These are phyloP conservation scores for Paraleonurus japonicus DNA, from an alignment of 257 asterid species.

Conservation along the genomic window DNA sequence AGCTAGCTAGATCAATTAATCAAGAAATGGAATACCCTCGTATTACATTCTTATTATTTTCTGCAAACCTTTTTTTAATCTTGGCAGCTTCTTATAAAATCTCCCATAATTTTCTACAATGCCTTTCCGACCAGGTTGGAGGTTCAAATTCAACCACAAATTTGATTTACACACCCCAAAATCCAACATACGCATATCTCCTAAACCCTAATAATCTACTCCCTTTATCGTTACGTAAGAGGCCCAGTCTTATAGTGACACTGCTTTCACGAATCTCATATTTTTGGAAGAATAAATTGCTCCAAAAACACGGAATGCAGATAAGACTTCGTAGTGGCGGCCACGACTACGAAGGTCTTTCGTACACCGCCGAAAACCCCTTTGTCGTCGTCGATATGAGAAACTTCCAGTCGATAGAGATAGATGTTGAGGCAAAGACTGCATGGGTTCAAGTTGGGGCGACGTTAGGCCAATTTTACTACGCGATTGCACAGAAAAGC, in stretches of 20 bases:
- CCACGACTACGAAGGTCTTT: constrained; percentile 11
- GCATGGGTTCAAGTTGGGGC: constrained; percentile 15
- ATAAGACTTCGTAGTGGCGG: not conserved
- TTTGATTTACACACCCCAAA: constrained; percentile 29
- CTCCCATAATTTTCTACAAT: constrained; percentile 13
- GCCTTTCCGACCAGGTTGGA: constrained; percentile 20
- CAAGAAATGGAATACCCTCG: constrained; percentile 3
- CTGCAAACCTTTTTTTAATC: not conserved
- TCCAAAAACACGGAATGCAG: not conserved
- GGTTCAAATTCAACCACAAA: constrained; percentile 6
- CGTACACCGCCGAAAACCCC: constrained; percentile 11
- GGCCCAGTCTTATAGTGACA: not conserved
- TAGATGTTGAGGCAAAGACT: not conserved
- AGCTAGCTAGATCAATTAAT: not conserved
- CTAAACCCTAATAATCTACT: constrained; percentile 4
- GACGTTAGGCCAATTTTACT: constrained; percentile 17
- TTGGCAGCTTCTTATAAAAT: not conserved
- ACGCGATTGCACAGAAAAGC: constrained; percentile 10
- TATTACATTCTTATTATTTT: not conserved
- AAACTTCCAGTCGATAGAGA: not conserved
- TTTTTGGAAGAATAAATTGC: not conserved
- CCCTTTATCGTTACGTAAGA: not conserved
- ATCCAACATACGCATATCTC: constrained; percentile 26
- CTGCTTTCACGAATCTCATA: not conserved
- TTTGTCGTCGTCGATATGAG: constrained; percentile 24